Conservation (phyloP, 2,329 filamentous ascomycete genomes). For the Trichoderma sp. region DNA sequence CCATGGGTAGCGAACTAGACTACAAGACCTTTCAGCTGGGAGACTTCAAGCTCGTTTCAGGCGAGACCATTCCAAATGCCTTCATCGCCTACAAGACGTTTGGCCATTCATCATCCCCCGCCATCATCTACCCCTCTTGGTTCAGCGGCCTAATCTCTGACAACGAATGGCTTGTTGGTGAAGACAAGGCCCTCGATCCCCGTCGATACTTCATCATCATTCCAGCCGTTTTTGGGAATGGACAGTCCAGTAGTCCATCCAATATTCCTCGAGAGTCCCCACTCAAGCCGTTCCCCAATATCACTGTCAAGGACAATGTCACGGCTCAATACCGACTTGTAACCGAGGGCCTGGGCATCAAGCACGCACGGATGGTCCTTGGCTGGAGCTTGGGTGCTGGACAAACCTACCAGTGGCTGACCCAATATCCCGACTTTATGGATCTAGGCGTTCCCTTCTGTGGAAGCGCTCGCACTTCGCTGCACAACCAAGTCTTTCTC, state of each 20-base stretch:
- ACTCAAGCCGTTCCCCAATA: conserved; percentile 44
- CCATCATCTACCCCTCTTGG: conserved; percentile 77
- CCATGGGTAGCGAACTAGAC: conserved; percentile 15
- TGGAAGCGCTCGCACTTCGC: conserved; percentile 51
- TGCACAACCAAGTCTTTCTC: conserved; percentile 57
- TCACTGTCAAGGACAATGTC: conserved; percentile 55
- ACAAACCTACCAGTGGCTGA: conserved; percentile 54
- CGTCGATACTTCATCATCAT: conserved; percentile 52
- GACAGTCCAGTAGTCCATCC: conserved; percentile 56
- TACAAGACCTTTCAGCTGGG: conserved; percentile 54
- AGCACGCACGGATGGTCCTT: conserved; percentile 48
- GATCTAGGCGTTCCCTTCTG: conserved; percentile 51
- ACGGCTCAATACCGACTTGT: conserved; percentile 49
- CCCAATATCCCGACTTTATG: conserved; percentile 52
- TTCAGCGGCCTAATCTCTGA: conserved; percentile 64
- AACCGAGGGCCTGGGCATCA: conserved; percentile 45
- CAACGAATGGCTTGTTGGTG: conserved; percentile 74
- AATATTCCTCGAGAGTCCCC: conserved; percentile 39
- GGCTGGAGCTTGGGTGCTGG: conserved; percentile 61
- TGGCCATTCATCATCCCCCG: conserved; percentile 62
- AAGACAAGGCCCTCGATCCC: conserved; percentile 65
- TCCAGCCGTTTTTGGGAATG: conserved; percentile 54
- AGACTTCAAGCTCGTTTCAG: conserved; percentile 67
- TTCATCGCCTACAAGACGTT: conserved; percentile 77
- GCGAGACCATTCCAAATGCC: conserved; percentile 62